Evolutionary conservation across 148 eudicot species (phyloP).

Genomic region (Rhododendron molle): DNA sequence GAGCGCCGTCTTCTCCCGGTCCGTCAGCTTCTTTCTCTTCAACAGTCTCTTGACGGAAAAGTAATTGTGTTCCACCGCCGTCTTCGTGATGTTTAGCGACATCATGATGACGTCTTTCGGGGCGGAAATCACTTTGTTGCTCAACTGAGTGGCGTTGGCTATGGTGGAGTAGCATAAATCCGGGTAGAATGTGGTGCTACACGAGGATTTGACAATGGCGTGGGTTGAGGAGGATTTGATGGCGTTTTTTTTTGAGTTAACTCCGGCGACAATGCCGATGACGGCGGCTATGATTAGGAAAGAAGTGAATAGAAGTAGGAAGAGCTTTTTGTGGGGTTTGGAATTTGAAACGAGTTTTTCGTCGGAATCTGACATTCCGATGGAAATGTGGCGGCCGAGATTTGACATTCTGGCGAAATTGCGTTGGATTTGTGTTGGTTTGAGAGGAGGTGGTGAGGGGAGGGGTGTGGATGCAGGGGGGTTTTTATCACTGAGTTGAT

Average conservation of each 20-base stretch:
- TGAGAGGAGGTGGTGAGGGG: background rate
- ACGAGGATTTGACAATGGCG: conserved; percentile 45
- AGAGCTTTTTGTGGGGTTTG: conserved; percentile 32
- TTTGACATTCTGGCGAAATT: background rate
- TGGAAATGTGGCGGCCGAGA: conserved; percentile 7
- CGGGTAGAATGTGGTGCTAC: conserved; percentile 51
- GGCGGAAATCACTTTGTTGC: conserved; percentile 23
- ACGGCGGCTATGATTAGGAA: conserved; percentile 38
- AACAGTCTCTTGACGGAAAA: conserved; percentile 33
- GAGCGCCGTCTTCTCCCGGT: conserved; percentile 50
- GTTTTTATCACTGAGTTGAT: background rate
- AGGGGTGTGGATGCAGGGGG: background rate
- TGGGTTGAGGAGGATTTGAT: conserved; percentile 30
- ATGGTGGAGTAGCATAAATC: conserved; percentile 64
- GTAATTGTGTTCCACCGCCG: conserved; percentile 39
- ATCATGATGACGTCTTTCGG: conserved; percentile 49
- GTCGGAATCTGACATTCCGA: conserved; percentile 17
- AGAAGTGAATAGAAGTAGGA: conserved; percentile 29
- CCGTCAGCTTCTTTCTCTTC: conserved; percentile 20
- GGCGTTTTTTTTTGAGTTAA: conserved; percentile 12
- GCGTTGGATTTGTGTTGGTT: background rate
- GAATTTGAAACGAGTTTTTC: conserved; percentile 11
- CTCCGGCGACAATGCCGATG: conserved; percentile 29
- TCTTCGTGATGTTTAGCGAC: conserved; percentile 44
- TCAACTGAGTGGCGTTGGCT: conserved; percentile 24